A percentile compares a stretch with the other conserved stretches of the same genome.
phyloP scores from a whole-genome alignment of 768 basidiomycete genomes.

The Filobasidium wieringae region DNA sequence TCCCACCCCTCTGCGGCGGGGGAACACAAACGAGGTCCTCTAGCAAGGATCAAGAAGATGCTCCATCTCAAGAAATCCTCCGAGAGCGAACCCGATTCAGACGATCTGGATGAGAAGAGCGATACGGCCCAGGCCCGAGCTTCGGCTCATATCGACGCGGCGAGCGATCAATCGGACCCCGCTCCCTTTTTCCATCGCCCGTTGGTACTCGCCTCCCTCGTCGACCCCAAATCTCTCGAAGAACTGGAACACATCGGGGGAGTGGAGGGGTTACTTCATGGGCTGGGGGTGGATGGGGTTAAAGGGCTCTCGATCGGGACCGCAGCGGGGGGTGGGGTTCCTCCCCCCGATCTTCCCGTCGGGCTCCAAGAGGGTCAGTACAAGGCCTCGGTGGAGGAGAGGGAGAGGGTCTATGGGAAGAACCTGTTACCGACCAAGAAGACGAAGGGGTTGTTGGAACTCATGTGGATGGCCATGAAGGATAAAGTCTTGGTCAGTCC shows the following conservation, averaged over 20 bases:
- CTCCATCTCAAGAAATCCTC: slow-evolving; percentile 4
- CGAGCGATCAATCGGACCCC: slow-evolving; percentile 46
- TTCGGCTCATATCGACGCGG: slow-evolving; percentile 31
- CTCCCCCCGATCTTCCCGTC: background rate
- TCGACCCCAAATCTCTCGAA: slow-evolving; percentile 76
- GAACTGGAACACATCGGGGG: slow-evolving; percentile 62
- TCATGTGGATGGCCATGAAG: slow-evolving; percentile 78
- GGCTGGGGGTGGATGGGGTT: slow-evolving; percentile 56
- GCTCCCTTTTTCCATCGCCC: slow-evolving; percentile 66
- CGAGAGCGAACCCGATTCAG: slow-evolving; percentile 3
- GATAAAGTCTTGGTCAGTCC: slow-evolving; percentile 73
- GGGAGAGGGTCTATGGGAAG: slow-evolving; percentile 58
- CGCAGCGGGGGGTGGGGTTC: background rate
- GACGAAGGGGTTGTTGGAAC: slow-evolving; percentile 55
- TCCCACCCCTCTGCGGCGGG: background rate
- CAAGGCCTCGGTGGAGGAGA: slow-evolving; percentile 49
- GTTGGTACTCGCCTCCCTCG: slow-evolving; percentile 61
- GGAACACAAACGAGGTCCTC: slow-evolving; percentile 1
- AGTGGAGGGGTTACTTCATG: slow-evolving; percentile 50
- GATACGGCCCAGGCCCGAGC: background rate
- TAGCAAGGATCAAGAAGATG: slow-evolving; percentile 9
- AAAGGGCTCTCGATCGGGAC: slow-evolving; percentile 34
- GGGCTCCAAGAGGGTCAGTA: slow-evolving; percentile 25
- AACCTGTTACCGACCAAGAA: slow-evolving; percentile 63
- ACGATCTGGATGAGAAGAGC: background rate